Conservation (phyloP, 768 basidiomycete genomes). For the Trametes gibbosa region DNA sequence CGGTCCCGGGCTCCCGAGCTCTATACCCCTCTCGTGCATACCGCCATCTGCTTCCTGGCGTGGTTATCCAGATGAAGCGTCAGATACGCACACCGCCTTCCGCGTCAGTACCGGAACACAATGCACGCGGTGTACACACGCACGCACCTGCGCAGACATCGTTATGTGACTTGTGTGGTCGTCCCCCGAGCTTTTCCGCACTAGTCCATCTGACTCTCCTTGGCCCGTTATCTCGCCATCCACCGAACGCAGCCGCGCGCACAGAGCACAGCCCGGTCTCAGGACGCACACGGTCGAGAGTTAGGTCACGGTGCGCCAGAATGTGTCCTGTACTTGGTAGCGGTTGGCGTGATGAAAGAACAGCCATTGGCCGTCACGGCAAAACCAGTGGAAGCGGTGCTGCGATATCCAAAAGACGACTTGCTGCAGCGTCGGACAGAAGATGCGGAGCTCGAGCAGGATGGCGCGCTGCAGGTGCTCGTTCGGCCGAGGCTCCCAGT, state of each 20-base stretch:
- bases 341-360: constrained; percentile 13
- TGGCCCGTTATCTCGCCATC: constrained; percentile 11
- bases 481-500: constrained; percentile 34
- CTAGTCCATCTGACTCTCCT: background rate
- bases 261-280: background rate
- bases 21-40: background rate
- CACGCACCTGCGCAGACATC: constrained; percentile 1
- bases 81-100: constrained; percentile 3
- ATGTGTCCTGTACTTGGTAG: constrained; percentile 2
- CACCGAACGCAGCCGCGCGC: background rate
- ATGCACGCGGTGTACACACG: constrained; percentile 7
- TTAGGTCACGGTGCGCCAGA: constrained; percentile 19
- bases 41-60: constrained; percentile 2
- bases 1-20: constrained; percentile 19
- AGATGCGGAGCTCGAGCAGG: constrained; percentile 38
- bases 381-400: constrained; percentile 26
- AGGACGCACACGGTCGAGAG: background rate
- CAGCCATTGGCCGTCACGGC: constrained; percentile 25
- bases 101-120: background rate
- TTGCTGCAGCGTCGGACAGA: constrained; percentile 34
- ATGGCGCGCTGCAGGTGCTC: constrained; percentile 35
- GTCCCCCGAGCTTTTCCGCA: background rate
- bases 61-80: constrained; percentile 10
- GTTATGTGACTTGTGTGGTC: background rate
- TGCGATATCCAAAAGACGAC: constrained; percentile 34